These are phyloP conservation scores for Colletotrichum higginsianum DNA, from an alignment of 2,329 filamentous ascomycete species.

Conservation along the genomic window DNA sequence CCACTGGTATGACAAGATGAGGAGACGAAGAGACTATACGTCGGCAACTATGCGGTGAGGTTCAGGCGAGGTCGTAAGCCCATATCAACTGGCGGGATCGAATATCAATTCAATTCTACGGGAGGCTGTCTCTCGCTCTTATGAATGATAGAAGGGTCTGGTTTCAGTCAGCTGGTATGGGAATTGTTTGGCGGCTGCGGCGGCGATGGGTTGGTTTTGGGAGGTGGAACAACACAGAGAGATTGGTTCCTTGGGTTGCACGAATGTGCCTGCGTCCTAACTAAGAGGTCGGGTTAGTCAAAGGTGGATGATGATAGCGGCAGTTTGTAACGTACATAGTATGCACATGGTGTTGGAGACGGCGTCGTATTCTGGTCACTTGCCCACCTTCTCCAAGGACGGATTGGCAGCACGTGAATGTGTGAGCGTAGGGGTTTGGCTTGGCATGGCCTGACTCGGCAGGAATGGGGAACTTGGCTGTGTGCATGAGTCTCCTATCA, in stretches of 20 bases:
- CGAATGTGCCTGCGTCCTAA: neutral
- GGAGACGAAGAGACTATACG: neutral
- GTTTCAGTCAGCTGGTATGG: neutral
- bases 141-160: neutral
- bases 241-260: neutral
- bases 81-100: too few species aligned
- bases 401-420: conserved; percentile 33
- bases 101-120: neutral
- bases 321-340: neutral
- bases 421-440: neutral
- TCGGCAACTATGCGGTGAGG: neutral
- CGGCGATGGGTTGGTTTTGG: neutral
- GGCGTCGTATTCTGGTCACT: conserved; percentile 23
- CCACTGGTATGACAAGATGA: neutral
- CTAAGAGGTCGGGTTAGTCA: too few species aligned
- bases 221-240: neutral
- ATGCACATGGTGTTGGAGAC: conserved; percentile 13
- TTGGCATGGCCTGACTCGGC: neutral
- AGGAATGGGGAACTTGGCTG: neutral
- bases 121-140: neutral
- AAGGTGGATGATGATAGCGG: neutral
- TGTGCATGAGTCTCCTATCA: neutral
- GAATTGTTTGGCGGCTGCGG: neutral
- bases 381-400: conserved; percentile 8
- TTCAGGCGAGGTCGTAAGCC: neutral